Percentiles rank a stretch among this genome's conserved stretches.
Evolutionary conservation across 768 basidiomycete genomes (phyloP).

Genomic region (Mycena kentingensis): DNA sequence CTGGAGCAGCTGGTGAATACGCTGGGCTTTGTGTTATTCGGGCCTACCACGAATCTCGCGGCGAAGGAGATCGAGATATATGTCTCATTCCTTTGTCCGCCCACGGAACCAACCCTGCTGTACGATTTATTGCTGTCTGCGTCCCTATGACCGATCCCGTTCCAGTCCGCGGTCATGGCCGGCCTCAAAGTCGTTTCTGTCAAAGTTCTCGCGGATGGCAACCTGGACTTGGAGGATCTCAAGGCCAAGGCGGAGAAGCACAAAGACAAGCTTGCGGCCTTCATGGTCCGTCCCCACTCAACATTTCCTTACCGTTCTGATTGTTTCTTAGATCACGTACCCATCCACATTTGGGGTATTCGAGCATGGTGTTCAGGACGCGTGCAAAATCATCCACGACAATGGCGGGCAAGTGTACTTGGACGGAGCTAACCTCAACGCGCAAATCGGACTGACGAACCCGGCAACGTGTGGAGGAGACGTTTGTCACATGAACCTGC

Average conservation of each 20-base stretch:
- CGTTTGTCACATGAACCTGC: constrained; percentile 96
- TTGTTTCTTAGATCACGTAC: constrained; percentile 76
- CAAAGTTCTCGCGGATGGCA: constrained; percentile 85
- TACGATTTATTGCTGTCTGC: constrained; percentile 38
- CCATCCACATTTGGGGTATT: constrained; percentile 98
- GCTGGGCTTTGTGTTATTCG: constrained; percentile 93
- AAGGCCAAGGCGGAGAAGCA: constrained; percentile 85
- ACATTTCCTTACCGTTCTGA: constrained; percentile 3
- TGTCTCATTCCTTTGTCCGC: constrained; percentile 95
- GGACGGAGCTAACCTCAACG: constrained; percentile 95
- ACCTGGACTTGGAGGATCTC: constrained; percentile 86
- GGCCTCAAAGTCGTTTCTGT: constrained; percentile 96
- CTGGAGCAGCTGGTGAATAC: constrained; percentile 97
- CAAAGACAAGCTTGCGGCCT: constrained; percentile 89
- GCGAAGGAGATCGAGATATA: constrained; percentile 82
- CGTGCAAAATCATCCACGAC: constrained; percentile 91
- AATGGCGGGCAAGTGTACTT: constrained; percentile 97
- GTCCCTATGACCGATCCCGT: constrained; percentile 12
- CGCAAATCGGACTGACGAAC: constrained; percentile 90
- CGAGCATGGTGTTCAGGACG: constrained; percentile 86
- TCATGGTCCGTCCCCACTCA: constrained; percentile 67
- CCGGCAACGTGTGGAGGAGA: constrained; percentile 96
- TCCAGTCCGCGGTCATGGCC: constrained; percentile 92
- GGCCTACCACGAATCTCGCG: constrained; percentile 90
- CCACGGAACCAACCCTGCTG: constrained; percentile 98